Percentiles rank a stretch among this genome's conserved stretches.
Evolutionary conservation across 139 green algal genomes (phyloP).

Genomic region (Astrephomene gubernaculifera): DNA sequence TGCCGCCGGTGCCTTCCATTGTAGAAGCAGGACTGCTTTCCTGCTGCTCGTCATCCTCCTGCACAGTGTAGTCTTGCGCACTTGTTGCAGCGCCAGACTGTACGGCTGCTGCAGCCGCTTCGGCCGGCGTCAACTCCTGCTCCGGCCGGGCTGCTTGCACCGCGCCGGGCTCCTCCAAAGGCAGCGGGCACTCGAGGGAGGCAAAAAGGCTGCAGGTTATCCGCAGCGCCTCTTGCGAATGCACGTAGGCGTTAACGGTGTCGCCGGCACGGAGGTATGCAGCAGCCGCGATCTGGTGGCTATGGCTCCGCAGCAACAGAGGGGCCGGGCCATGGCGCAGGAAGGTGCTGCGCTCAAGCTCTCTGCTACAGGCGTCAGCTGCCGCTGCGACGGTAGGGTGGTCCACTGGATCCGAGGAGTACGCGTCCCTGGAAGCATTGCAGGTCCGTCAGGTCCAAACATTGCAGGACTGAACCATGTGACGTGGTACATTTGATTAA

Average conservation of each 20-base stretch:
- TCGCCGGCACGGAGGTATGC: slow-evolving; percentile 20
- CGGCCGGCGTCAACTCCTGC: background rate
- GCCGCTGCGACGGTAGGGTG: background rate
- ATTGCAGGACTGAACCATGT: background rate
- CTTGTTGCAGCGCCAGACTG: background rate
- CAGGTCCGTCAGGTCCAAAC: no score
- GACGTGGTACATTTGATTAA: no score
- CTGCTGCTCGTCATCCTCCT: background rate
- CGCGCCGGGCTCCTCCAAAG: background rate
- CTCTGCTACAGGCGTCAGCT: background rate
- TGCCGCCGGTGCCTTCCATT: no score
- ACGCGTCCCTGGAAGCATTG: no score
- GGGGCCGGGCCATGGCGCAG: slow-evolving; percentile 29
- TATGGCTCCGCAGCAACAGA: slow-evolving; percentile 35
- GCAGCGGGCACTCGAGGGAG: background rate
- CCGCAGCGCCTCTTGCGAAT: slow-evolving; percentile 45
- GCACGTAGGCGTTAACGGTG: slow-evolving; percentile 9
- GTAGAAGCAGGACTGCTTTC: background rate
- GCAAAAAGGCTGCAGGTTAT: slow-evolving; percentile 25
- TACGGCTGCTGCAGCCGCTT: slow-evolving; percentile 18
- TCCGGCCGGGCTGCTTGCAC: background rate
- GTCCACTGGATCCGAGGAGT: background rate
- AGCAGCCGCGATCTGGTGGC: slow-evolving; percentile 23
- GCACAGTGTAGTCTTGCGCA: slow-evolving; percentile 3
- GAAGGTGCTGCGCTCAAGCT: slow-evolving; percentile 23